Evolutionary conservation across 345 rosid species (phyloP).

Genomic region (Alliaria petiolata): DNA sequence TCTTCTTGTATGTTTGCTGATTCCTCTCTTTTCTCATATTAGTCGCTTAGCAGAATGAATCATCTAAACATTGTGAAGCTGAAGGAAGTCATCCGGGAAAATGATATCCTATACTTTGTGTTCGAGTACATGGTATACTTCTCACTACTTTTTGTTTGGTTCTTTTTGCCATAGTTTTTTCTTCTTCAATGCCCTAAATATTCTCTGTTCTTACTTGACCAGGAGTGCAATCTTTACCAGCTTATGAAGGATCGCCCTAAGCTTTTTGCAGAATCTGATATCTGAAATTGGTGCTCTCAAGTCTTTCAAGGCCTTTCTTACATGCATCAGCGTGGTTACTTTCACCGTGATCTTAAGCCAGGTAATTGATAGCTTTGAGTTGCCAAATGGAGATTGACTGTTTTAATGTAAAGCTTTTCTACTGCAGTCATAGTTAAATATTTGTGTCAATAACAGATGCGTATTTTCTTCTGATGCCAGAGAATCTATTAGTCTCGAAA

Average conservation of each 20-base stretch:
- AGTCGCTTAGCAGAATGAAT: slow-evolving; percentile 83
- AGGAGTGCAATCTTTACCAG: slow-evolving; percentile 94
- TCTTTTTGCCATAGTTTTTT: neutral
- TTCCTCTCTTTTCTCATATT: slow-evolving; percentile 15
- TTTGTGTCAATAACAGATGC: neutral
- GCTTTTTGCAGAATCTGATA: slow-evolving; percentile 69
- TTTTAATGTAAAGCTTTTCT: neutral
- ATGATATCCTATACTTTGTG: slow-evolving; percentile 75
- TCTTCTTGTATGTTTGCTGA: neutral
- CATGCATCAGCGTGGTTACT: slow-evolving; percentile 91
- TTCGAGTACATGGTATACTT: slow-evolving; percentile 86
- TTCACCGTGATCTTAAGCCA: slow-evolving; percentile 98
- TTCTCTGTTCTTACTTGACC: slow-evolving; percentile 6
- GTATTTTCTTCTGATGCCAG: slow-evolving; percentile 37
- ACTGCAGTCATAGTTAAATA: neutral
- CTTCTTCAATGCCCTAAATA: neutral
- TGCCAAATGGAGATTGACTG: neutral
- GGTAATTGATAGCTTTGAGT: slow-evolving; percentile 45
- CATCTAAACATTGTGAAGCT: slow-evolving; percentile 95
- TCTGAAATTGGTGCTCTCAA: slow-evolving; percentile 95
- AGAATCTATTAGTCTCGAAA: slow-evolving; percentile 79
- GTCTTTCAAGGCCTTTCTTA: slow-evolving; percentile 94
- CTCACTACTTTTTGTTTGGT: slow-evolving; percentile 7
- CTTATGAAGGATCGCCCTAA: slow-evolving; percentile 79
- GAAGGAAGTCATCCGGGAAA: slow-evolving; percentile 91